phyloP scores from a whole-genome alignment of 2,329 filamentous ascomycete genomes.

The Colletotrichum siamense region DNA sequence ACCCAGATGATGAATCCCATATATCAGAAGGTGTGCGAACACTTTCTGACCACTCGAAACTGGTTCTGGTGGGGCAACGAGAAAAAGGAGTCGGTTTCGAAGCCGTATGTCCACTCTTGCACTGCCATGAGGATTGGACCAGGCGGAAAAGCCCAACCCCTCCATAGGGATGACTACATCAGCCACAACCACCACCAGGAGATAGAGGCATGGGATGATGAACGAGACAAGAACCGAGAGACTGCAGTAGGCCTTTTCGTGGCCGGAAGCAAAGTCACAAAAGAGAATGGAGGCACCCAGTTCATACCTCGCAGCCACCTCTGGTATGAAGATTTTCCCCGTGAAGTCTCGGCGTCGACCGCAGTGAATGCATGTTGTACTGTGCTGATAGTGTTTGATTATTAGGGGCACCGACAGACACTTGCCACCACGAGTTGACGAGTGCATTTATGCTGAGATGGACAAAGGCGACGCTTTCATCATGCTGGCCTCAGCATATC shows the following conservation, averaged over 20 bases:
- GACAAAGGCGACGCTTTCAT: conserved; percentile 28
- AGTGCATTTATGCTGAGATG: conserved; percentile 25
- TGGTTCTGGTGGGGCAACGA: conserved; percentile 15
- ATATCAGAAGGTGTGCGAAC: conserved; percentile 8
- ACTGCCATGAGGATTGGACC: conserved; percentile 25
- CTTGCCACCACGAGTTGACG: not conserved
- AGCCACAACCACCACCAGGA: conserved; percentile 26
- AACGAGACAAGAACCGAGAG: conserved; percentile 22
- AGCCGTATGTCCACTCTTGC: conserved; percentile 11
- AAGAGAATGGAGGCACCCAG: conserved; percentile 33
- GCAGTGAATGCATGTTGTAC: not conserved
- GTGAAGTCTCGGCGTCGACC: not conserved
- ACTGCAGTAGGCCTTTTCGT: conserved; percentile 32
- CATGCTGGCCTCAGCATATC: conserved; percentile 27
- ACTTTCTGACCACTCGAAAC: conserved; percentile 6
- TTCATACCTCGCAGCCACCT: conserved; percentile 34
- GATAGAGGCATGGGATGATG: conserved; percentile 5
- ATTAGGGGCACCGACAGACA: conserved; percentile 1
- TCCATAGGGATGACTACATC: conserved; percentile 34
- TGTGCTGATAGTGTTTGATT: not conserved
- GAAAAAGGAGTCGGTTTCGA: conserved; percentile 6
- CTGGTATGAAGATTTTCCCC: conserved; percentile 22
- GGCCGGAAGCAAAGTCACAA: conserved; percentile 30
- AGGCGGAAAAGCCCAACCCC: conserved; percentile 27
- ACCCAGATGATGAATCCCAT: conserved; percentile 14